phyloP scores from a whole-genome alignment of 1,284 basidiomycete species.

The Cystobasidium pallidum region DNA sequence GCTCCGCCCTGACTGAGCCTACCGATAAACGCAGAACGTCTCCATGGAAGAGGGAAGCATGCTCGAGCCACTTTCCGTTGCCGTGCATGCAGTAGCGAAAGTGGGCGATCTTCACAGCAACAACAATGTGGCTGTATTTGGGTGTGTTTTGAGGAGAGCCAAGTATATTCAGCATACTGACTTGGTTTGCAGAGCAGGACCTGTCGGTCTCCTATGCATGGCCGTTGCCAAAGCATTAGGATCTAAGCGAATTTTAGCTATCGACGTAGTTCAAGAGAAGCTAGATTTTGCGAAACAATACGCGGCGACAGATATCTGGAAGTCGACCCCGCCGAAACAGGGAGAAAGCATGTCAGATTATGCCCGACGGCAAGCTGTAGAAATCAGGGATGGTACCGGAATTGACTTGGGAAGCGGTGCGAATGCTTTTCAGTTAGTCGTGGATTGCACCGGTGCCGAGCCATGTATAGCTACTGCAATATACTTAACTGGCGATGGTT shows the following conservation, averaged over 20 bases:
- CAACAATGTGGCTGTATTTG: conserved; percentile 59
- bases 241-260: conserved; percentile 74
- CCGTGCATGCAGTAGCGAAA: conserved; percentile 80
- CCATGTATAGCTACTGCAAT: conserved; percentile 65
- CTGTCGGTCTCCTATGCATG: conserved; percentile 88
- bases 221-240: conserved; percentile 69
- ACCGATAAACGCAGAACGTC: conserved; percentile 47
- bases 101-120: conserved; percentile 73
- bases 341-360: conserved; percentile 55
- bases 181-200: conserved; percentile 80
- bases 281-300: conserved; percentile 85
- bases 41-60: conserved; percentile 60
- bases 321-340: conserved; percentile 60
- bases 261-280: conserved; percentile 80
- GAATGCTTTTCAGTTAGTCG: conserved; percentile 63
- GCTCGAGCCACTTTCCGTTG: conserved; percentile 95
- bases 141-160: conserved; percentile 53
- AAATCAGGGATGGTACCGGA: conserved; percentile 58
- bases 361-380: conserved; percentile 56
- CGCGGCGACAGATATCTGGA: conserved; percentile 81
- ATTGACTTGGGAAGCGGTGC: conserved; percentile 58
- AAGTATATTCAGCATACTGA: not conserved
- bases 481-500: conserved; percentile 69
- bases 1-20: not conserved
- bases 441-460: conserved; percentile 65